Evolutionary conservation across 164 flowering plant genomes (phyloP).

Genomic region (Magnolia officinalis): DNA sequence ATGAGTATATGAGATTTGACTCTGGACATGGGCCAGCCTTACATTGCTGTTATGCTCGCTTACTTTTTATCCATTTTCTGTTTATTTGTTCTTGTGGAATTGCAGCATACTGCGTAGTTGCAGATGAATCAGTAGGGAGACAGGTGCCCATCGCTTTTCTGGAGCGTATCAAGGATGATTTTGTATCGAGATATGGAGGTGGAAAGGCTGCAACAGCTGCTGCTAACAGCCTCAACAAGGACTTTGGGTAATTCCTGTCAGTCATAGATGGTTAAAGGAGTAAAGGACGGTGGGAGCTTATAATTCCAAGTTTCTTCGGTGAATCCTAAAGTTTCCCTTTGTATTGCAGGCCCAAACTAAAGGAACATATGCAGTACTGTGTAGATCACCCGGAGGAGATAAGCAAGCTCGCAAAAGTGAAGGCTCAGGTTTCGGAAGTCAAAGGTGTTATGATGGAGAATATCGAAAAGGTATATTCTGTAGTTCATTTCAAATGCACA

Average conservation of each 20-base stretch:
- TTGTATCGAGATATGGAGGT: slow-evolving; percentile 24
- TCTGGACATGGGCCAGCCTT: background rate
- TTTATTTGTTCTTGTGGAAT: background rate
- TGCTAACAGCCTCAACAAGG: slow-evolving; percentile 25
- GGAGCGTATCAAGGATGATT: slow-evolving; percentile 30
- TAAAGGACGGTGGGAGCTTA: background rate
- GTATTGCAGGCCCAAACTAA: slow-evolving; percentile 19
- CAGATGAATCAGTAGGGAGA: slow-evolving; percentile 23
- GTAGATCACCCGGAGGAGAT: slow-evolving; percentile 28
- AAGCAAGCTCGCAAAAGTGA: slow-evolving; percentile 31
- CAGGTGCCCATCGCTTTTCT: slow-evolving; percentile 25
- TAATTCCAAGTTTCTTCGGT: background rate
- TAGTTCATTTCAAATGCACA: background rate
- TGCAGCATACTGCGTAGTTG: slow-evolving; percentile 27
- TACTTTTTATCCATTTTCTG: too few relatives aligned
- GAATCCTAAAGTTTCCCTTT: background rate
- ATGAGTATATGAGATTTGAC: too few relatives aligned
- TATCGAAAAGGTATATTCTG: slow-evolving; percentile 25
- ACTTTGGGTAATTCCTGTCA: slow-evolving; percentile 18
- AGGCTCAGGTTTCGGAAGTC: slow-evolving; percentile 35
- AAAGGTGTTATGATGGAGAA: slow-evolving; percentile 34
- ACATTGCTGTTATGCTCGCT: background rate
- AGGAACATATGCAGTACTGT: slow-evolving; percentile 28
- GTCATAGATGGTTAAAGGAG: background rate
- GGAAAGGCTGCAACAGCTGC: slow-evolving; percentile 26